Base-by-base conservation (phyloP, 306 rosid species). In the Astragalus membranaceus region DNA sequence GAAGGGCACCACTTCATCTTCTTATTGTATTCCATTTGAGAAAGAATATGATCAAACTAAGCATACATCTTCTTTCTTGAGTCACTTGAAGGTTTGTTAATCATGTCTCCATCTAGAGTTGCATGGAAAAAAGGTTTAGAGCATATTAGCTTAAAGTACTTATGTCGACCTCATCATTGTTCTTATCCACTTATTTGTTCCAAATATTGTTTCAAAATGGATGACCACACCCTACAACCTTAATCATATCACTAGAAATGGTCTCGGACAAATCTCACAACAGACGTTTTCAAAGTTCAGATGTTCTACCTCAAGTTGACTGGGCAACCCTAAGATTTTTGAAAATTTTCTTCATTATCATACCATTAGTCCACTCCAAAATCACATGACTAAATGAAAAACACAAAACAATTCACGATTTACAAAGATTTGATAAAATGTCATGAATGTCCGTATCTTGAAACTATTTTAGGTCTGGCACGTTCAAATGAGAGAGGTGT, bases 1-100 rank as follows among this genome's bases (percentile, higher is more conserved):
- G 53, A 17, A 3, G 64, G 69, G 29, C 80, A 67, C 69, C 75
- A 67, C 70, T 67, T 75, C 15, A 15, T 10, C 4, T 26, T 75
- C 69, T 58, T 49, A 2, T 4, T 75, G 9, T 14, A 44, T 39
- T 75, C 80, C 2, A 75, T 58, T 6, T 36, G 49, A 10, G 56
- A 75, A 0, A 75, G 1, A 8, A 20, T 1, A 20, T 56, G 0
- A 35, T n/a, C n/a, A n/a, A 14, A 75, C 1, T 2, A 10, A 15
- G 17, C 50, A 6, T 67, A 76, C 57, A 17, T 68, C 15, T 26
- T 11, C 5, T 7, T 50, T 10, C 12, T 33, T 8, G 13, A 13
- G 47, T 15, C 26, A 5, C 7, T 23, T 1, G 56, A 23, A 9
- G 60, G 33, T 26, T 32, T 7, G 3, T 4, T 26, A 16, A 76